Base-by-base conservation (phyloP, 2,329 filamentous ascomycete genomes). In the Neofusicoccum sp. region DNA sequence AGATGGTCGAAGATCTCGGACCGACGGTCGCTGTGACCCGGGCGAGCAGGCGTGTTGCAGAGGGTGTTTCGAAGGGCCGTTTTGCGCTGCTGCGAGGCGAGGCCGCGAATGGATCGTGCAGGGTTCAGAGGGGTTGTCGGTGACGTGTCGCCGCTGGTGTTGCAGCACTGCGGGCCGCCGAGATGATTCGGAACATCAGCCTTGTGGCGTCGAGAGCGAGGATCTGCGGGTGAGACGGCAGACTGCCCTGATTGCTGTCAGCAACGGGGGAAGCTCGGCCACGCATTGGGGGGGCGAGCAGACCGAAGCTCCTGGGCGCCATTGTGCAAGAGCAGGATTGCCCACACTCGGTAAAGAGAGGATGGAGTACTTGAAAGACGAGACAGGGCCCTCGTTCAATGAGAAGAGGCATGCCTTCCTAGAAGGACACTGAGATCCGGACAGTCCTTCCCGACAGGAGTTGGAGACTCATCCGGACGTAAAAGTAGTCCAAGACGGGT, bases 41-140 rank as follows among this genome's bases (percentile, higher is more conserved):
- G 49, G 11, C 49, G 49, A n/a, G 49, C 51, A 24, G 51, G 38
- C 31, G 36, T 43, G 51, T 56, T 34, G 51, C 28, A 11, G 38
- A 56, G 28, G 26, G 38, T 43, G 49, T 41, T 56, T 56, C 51
- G 51, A 43, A 56, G 51, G 26, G 31, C n/a, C 43, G 51, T 56
- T 56, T 40, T 53, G 24, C 24, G 36, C 6, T 36, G 48, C 30
- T 56, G 51, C 26, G 36, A 43, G 26, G 14, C n/a, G 11, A 11
- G 34, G 24, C 20, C 26, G 6, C 28, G 51, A 56, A 14, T 56
- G 38, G 51, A 30, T 9, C 28, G 16, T 56, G 51, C 51, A 43
- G 24, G 51, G 51, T 56, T 44, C 16, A 53, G 48, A n/a, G 51
- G 28, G 31, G 38, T 30, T 24, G 36, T 16, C 26, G 51, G 51